Evolutionary conservation across 805 yeast species (phyloP).

Genomic region (Cyberlindnera suaveolens): DNA sequence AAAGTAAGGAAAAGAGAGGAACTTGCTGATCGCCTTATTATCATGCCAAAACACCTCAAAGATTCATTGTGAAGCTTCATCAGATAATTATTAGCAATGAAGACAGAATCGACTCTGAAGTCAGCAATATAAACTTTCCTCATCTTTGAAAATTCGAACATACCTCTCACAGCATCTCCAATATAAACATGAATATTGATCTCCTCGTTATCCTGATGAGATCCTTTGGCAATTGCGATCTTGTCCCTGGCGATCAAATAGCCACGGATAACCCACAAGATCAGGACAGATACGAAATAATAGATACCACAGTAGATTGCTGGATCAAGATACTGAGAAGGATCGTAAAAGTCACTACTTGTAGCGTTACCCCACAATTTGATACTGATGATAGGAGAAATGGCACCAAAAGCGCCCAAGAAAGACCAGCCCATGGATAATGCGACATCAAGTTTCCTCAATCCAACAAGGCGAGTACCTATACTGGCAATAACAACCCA

Average conservation of each 20-base stretch:
- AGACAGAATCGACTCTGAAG: too few species aligned
- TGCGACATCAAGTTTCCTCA: constrained; percentile 42
- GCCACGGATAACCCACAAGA: constrained; percentile 43
- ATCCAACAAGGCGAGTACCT: constrained; percentile 46
- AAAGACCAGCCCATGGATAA: constrained; percentile 49
- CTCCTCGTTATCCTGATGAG: constrained; percentile 25
- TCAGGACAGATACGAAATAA: constrained; percentile 39
- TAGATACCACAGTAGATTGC: constrained; percentile 55
- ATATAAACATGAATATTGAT: constrained; percentile 14
- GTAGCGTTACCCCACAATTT: constrained; percentile 31
- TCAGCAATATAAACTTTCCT: constrained; percentile 6
- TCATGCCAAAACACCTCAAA: too few species aligned
- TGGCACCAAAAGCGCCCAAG: constrained; percentile 44
- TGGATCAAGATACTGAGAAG: constrained; percentile 45
- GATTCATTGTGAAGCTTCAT: too few species aligned
- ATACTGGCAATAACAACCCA: constrained; percentile 52
- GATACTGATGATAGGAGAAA: constrained; percentile 57
- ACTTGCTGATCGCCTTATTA: too few species aligned
- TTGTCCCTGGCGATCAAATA: constrained; percentile 48
- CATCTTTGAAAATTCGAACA: constrained; percentile 7
- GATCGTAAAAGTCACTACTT: constrained; percentile 28
- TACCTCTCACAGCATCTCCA: background rate
- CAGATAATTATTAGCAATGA: too few species aligned
- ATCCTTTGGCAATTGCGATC: constrained; percentile 20
- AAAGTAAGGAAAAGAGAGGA: too few species aligned